These are phyloP conservation scores for Mrakia gelida DNA, from an alignment of 768 basidiomycete species.

Conservation along the genomic window DNA sequence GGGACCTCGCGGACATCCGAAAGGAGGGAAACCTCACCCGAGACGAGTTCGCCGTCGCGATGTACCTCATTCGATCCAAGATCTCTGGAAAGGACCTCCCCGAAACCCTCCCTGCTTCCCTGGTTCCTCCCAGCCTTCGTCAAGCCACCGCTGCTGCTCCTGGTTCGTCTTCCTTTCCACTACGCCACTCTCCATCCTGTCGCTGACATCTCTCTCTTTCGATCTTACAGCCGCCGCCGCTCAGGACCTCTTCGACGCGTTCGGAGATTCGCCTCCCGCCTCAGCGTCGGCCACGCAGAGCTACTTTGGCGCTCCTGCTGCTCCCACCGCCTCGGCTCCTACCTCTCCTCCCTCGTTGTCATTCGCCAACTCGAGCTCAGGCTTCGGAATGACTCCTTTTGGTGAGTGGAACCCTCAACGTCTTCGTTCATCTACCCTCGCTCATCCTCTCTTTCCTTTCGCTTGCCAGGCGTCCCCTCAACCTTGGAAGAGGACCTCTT, in stretches of 20 bases:
- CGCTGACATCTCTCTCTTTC: conserved; percentile 11
- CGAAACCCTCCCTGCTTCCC: conserved; percentile 59
- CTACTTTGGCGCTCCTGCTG: conserved; percentile 51
- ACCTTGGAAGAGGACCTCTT: conserved; percentile 19
- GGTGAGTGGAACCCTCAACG: conserved; percentile 26
- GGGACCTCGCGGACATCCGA: conserved; percentile 90
- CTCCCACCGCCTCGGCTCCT: conserved; percentile 46
- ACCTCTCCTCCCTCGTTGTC: background rate
- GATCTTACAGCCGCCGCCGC: conserved; percentile 20
- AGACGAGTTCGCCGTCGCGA: conserved; percentile 92
- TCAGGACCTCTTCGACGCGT: conserved; percentile 33
- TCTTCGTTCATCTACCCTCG: background rate
- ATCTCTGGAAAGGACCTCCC: conserved; percentile 69
- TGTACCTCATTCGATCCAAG: conserved; percentile 86
- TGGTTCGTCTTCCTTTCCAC: too few species aligned
- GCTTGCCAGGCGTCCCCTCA: background rate
- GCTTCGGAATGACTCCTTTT: conserved; percentile 39
- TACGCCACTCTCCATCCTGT: too few species aligned
- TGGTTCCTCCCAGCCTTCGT: conserved; percentile 81
- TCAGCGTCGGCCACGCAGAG: conserved; percentile 41
- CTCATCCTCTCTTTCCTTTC: background rate
- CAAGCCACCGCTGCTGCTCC: conserved; percentile 39
- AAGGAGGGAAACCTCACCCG: conserved; percentile 79
- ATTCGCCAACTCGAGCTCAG: conserved; percentile 20
- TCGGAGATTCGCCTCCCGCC: conserved; percentile 33